phyloP scores from a whole-genome alignment of 129 eudicot genomes.

The Mikania micrantha region DNA sequence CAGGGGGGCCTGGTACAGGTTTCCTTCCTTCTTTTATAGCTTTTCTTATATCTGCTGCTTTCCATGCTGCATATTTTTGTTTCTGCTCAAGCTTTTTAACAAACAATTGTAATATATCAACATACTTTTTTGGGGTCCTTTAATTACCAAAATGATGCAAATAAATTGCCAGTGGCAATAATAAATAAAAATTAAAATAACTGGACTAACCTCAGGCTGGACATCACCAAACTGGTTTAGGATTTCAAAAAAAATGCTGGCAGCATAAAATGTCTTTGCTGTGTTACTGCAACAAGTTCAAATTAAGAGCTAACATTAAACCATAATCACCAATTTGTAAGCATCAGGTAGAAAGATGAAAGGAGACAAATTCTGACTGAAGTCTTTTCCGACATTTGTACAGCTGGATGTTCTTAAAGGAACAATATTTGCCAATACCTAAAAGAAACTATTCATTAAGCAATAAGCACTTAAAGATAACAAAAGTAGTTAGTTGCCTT shows the following conservation, averaged over 20 bases:
- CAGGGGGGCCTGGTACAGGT: constrained; percentile 94
- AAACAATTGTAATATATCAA: not conserved
- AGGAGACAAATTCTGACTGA: not conserved
- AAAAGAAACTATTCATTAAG: not conserved
- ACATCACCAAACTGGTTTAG: constrained; percentile 81
- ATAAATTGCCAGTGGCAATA: not conserved
- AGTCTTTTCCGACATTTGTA: not conserved
- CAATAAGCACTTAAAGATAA: not conserved
- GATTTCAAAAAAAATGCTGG: constrained; percentile 91
- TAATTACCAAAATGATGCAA: not conserved
- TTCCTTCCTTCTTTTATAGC: constrained; percentile 97
- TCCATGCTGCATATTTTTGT: constrained; percentile 96
- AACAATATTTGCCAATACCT: too few species aligned
- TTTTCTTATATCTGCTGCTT: constrained; percentile 93
- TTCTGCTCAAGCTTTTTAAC: constrained; percentile 79
- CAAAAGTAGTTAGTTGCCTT: not conserved
- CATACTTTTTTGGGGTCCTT: not conserved
- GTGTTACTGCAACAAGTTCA: constrained; percentile 53
- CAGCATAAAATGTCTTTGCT: constrained; percentile 96
- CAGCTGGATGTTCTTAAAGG: too few species aligned
- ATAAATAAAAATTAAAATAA: not conserved
- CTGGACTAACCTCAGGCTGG: constrained; percentile 69
- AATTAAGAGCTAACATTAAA: not conserved
- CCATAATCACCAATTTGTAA: not conserved
- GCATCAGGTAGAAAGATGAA: too few species aligned